Base-by-base conservation (phyloP, 305 asterid genomes). In the Rubia tinctorum region DNA sequence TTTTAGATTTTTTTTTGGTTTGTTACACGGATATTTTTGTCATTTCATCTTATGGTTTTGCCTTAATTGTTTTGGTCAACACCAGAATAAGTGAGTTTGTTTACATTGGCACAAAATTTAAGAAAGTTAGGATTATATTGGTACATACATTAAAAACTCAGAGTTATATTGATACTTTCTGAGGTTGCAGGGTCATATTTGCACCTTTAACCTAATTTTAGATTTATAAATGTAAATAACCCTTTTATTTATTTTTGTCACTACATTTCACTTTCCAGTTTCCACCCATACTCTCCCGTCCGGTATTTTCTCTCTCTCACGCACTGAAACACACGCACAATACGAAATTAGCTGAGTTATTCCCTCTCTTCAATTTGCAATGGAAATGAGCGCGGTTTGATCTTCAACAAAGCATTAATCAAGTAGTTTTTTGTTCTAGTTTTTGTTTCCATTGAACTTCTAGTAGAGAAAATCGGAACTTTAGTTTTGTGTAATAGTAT, bases 381-480 rank as follows among this genome's bases (percentile, higher is more conserved):
- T 30, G 9, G 73, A 71, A 71, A 68, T 53, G 75, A 44, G 45
- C 67, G 76, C 67, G 61, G 72, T 40, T 69, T 9, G 66, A 47
- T 73, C 63, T 37, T 51, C 42, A 11, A 58, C 56, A 49, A 51
- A 20, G 75, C 59, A 25, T 23, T 58, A 15, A 11, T 27, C 37
- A 5, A 60, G 66, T 8, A 18, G 37, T 71, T 23, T 11, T 39
- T 56, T 44, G 30, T 14, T 20, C 12, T 7, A 59, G 55, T 77
- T 63, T 30, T 30, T 56, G 2, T 37, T 44, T 62, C 53, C 8
- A 30, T 51, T 34, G 14, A n/a, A 66, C 42, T 45, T 68, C 43
- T 76, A 76, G 74, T 44, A 37, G 79, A 59, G 39, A 61, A 40
- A 66, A 70, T 53, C 66, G 44, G 72, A 70, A 37, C 42, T 43